Evolutionary conservation across 1,139 yeast genomes (phyloP), one percentile per base, ranked within the genome.

Genomic region (Williopsis jadinii): DNA sequence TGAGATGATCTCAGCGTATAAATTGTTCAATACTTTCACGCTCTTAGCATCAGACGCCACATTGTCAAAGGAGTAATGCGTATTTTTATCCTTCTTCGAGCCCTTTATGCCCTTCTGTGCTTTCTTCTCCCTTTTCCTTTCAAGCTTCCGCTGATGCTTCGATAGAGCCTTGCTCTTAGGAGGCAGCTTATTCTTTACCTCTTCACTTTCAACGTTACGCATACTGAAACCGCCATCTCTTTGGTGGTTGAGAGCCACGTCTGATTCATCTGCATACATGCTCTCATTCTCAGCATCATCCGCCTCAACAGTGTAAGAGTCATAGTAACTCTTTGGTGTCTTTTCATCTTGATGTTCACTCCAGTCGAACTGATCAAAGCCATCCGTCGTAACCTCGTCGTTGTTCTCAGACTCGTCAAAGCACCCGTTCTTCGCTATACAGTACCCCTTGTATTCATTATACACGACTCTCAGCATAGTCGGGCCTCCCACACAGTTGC

Each of bases 321-420:
- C 37, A 24, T 14, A 32, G 30, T 13, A 27, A 33, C 28, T 32
- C 38, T 26, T 30, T 28, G 29, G 24, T 14, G 35, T 34, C 26
- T 33, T 27, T 8, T 28, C 41, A 15, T 30, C 36, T 31, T 35
- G 47, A 28, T 36, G 40, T 12, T 24, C 35, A 11, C 37, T 41
- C 66, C 65, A 62, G 24, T 49, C 40, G 27, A 63, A 48, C 29
- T 44, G 53, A 41, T 64, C 66, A 40, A 63, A 63, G 14, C 68
- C 68, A 43, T 60, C 54, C 0, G 66, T 59, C 9, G 49, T 28
- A 4, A 58, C 36, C 8, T 37, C 42, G 8, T 15, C 30, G 2
- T 35, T 37, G 2, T 30, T 35, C 4, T 30, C 28, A 8, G 29
- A 15, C 3, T 28, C 39, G 2, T 37, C 36, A 0, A 35, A 39